These are phyloP conservation scores for Sechiopsis laciniata DNA, from an alignment of 306 rosid genomes.

Conservation along the genomic window DNA sequence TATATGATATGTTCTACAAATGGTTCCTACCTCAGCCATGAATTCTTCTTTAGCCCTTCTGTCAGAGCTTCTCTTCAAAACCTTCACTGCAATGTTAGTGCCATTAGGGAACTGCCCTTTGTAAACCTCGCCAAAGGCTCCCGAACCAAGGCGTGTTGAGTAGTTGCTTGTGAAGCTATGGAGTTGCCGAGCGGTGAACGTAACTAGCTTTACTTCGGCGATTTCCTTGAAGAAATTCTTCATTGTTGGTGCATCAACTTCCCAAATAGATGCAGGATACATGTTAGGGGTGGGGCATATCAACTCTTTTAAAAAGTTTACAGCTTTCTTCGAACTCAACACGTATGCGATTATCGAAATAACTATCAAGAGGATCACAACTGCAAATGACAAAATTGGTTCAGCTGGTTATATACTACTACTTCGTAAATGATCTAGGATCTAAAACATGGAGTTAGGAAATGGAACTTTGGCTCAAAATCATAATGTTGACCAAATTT, in stretches of 20 bases:
- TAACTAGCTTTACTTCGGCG: conserved; percentile 4
- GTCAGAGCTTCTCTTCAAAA: conserved; percentile 25
- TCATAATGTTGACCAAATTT: too few relatives aligned
- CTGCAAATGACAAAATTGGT: too few relatives aligned
- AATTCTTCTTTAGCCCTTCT: conserved; percentile 40
- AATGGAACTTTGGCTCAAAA: too few relatives aligned
- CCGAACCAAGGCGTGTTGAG: conserved; percentile 31
- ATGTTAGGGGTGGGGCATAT: neutral
- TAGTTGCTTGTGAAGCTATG: conserved; percentile 16
- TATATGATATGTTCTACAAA: conserved; percentile 38
- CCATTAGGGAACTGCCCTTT: conserved; percentile 37
- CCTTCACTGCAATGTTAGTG: conserved; percentile 40
- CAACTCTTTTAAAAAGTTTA: too few relatives aligned
- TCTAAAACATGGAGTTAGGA: too few relatives aligned
- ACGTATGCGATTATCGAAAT: too few relatives aligned
- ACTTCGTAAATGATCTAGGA: too few relatives aligned
- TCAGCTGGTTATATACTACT: too few relatives aligned
- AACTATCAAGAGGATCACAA: too few relatives aligned
- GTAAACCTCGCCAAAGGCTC: conserved; percentile 47
- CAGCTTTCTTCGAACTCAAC: too few relatives aligned
- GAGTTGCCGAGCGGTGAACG: conserved; percentile 8
- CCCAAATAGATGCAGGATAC: neutral
- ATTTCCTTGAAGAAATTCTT: neutral
- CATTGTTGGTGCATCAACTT: conserved; percentile 17
- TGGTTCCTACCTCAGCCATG: conserved; percentile 37